A percentile compares a stretch with the other conserved stretches of the same genome.
These are phyloP conservation scores for Dictyostelium firmibasis DNA, from an alignment of 78 protist genomes.

Conservation along the genomic window DNA sequence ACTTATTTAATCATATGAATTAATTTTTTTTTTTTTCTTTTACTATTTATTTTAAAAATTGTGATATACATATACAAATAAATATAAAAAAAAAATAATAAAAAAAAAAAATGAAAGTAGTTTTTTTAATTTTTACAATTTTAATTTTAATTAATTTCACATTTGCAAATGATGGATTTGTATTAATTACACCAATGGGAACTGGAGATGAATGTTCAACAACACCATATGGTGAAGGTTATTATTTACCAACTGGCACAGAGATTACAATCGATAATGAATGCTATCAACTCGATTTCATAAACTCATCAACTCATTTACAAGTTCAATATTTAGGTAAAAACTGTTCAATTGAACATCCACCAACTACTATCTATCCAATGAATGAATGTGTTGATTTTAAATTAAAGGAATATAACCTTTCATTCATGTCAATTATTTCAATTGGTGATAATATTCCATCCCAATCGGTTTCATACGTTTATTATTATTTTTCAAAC, in stretches of 20 bases:
- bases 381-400: neutral
- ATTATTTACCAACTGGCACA: slow-evolving; percentile 7
- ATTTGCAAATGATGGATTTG: neutral
- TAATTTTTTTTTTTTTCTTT: neutral
- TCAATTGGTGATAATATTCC: neutral
- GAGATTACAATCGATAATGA: neutral
- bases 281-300: neutral
- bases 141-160: neutral
- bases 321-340: neutral
- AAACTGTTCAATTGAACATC: neutral
- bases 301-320: neutral
- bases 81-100: neutral
- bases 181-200: neutral
- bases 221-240: slow-evolving; percentile 1
- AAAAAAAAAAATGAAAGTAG: neutral
- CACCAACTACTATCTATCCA: neutral
- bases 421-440: neutral
- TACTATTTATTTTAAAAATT: neutral
- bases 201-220: neutral
- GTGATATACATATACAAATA: neutral
- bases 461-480: neutral
- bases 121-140: neutral
- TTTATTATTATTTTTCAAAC: slow-evolving; percentile 13
- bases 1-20: neutral
- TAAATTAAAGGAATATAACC: neutral